A percentile compares a stretch with the other conserved stretches of the same genome.
These are phyloP conservation scores for Metschnikowia borealis DNA, from an alignment of 805 yeast genomes.

Conservation along the genomic window DNA sequence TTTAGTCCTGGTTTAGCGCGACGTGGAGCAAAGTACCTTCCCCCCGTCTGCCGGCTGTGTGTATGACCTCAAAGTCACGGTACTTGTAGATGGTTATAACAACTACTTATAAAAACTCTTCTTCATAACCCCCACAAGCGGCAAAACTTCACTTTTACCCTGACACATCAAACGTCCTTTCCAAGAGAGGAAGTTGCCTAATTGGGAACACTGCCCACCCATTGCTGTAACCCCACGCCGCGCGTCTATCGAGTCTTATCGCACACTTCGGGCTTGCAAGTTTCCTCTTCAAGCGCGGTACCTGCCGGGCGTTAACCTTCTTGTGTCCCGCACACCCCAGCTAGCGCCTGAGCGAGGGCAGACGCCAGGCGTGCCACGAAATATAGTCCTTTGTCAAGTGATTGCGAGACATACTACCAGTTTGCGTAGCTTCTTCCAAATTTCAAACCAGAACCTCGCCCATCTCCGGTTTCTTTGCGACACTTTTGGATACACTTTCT, in stretches of 20 bases:
- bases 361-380: neutral
- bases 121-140: no score
- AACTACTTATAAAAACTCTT: no score
- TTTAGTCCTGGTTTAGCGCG: neutral
- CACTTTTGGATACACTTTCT: neutral
- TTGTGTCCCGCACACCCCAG: constrained; percentile 3
- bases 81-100: neutral
- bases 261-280: neutral
- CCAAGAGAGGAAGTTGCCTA: neutral
- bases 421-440: neutral
- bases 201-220: neutral
- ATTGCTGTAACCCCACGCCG: neutral
- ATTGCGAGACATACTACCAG: neutral
- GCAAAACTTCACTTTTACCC: neutral
- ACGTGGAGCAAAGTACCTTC: neutral
- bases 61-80: neutral
- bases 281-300: neutral
- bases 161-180: no score
- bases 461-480: neutral
- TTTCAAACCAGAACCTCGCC: neutral
- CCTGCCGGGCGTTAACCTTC: neutral
- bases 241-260: constrained; percentile 3
- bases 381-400: neutral
- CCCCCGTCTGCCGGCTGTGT: neutral
- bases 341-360: constrained; percentile 2